phyloP scores from a whole-genome alignment of 1,284 basidiomycete genomes.

The Bjerkandera adusta region DNA sequence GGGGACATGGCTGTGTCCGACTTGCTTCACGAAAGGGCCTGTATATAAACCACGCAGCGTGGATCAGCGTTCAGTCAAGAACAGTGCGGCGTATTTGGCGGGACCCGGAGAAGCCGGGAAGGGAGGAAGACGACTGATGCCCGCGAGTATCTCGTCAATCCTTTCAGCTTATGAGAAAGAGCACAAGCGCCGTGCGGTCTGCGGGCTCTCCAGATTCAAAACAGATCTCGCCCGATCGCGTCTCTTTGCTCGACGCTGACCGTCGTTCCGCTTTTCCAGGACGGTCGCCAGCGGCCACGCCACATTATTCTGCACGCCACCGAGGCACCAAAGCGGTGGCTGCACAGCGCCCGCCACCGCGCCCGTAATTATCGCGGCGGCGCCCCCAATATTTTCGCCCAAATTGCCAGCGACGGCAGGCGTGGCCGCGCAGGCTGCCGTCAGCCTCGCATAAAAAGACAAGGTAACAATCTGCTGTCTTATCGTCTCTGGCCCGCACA shows the following conservation, averaged over 20 bases:
- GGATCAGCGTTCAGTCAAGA: neutral
- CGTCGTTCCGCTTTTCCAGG: constrained; percentile 12
- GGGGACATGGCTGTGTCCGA: constrained; percentile 14
- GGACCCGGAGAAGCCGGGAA: constrained; percentile 6
- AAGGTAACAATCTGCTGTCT: neutral
- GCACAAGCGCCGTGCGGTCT: neutral
- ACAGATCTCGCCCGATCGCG: constrained; percentile 1
- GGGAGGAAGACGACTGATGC: neutral
- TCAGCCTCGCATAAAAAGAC: neutral
- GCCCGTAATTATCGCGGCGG: neutral
- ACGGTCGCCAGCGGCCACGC: neutral
- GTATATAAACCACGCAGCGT: neutral
- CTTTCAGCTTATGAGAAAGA: neutral
- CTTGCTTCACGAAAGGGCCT: neutral
- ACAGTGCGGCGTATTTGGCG: neutral
- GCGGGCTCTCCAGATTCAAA: neutral
- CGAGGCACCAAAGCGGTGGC: neutral
- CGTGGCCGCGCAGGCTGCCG: neutral
- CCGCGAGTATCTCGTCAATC: neutral
- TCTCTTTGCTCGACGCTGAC: constrained; percentile 5
- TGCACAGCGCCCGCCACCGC: neutral
- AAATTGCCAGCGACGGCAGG: neutral
- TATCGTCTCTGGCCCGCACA: neutral
- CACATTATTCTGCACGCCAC: too few relatives aligned
- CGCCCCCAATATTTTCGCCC: neutral